These are phyloP conservation scores for Selenicereus undatus DNA, from an alignment of 148 eudicot species.

Conservation along the genomic window DNA sequence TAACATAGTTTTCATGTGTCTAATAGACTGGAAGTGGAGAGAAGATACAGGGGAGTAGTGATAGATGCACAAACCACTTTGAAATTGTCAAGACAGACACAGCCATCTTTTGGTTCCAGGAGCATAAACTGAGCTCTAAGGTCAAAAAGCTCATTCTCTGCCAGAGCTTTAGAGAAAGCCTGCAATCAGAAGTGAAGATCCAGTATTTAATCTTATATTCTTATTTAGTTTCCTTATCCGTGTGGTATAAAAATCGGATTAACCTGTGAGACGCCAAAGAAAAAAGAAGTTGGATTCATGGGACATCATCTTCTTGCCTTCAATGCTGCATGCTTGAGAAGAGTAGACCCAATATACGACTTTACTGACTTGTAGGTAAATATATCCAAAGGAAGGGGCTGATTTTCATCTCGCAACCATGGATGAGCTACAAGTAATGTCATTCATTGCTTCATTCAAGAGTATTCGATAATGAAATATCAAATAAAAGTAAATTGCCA, in stretches of 20 bases:
- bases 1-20: background rate
- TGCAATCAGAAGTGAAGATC: slow-evolving; percentile 27
- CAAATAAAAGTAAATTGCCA: background rate
- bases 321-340: slow-evolving; percentile 74
- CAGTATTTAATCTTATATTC: background rate
- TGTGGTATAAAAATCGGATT: background rate
- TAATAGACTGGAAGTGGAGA: background rate
- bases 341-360: slow-evolving; percentile 62
- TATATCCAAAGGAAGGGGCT: slow-evolving; percentile 66
- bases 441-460: slow-evolving; percentile 17
- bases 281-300: background rate
- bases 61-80: slow-evolving; percentile 43
- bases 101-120: slow-evolving; percentile 73
- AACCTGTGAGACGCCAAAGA: background rate
- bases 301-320: slow-evolving; percentile 41
- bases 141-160: slow-evolving; percentile 71
- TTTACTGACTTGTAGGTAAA: slow-evolving; percentile 65
- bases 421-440: slow-evolving; percentile 78
- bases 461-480: background rate
- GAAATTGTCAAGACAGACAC: slow-evolving; percentile 62
- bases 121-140: slow-evolving; percentile 68
- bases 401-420: slow-evolving; percentile 70
- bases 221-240: background rate
- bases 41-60: background rate
- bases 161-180: slow-evolving; percentile 92